Conservation (phyloP, 306 rosid species). For the Begonia peltatifolia region DNA sequence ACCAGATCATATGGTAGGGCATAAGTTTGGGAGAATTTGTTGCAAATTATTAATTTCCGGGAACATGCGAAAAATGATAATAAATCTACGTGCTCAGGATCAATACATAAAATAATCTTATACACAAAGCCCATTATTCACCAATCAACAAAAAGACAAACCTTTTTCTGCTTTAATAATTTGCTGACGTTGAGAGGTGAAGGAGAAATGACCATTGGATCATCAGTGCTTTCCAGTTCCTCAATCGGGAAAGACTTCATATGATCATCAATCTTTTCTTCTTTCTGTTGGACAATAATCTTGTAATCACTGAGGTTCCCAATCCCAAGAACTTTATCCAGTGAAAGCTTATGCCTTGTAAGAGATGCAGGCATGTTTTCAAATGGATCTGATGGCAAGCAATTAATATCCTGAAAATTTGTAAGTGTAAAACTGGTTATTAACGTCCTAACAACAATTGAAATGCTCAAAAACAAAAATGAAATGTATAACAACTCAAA, state of each 20-base stretch:
- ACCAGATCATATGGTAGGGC: too few species aligned
- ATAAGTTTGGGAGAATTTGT: too few species aligned
- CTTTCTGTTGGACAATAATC: constrained; percentile 28
- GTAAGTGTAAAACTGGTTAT: too few species aligned
- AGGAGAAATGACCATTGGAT: constrained; percentile 20
- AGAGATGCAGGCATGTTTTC: constrained; percentile 68
- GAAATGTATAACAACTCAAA: not conserved
- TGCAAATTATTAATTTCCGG: too few species aligned
- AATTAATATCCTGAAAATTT: constrained; percentile 87
- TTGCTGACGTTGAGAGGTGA: constrained; percentile 29
- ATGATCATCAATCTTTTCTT: constrained; percentile 36
- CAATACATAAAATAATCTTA: too few species aligned
- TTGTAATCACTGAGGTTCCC: constrained; percentile 36
- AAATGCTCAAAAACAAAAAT: constrained; percentile 1
- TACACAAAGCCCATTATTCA: too few species aligned
- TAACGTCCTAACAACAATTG: too few species aligned
- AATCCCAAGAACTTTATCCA: constrained; percentile 13
- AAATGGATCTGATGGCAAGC: constrained; percentile 77
- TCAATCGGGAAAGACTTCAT: constrained; percentile 23
- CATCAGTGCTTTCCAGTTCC: constrained; percentile 28
- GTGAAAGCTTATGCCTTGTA: constrained; percentile 21
- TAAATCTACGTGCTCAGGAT: too few species aligned
- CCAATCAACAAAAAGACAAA: constrained; percentile 14
- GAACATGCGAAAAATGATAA: too few species aligned
- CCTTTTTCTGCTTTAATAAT: constrained; percentile 36